Conservation (phyloP, 2,329 filamentous ascomycete genomes). For the Cladosporium velox region DNA sequence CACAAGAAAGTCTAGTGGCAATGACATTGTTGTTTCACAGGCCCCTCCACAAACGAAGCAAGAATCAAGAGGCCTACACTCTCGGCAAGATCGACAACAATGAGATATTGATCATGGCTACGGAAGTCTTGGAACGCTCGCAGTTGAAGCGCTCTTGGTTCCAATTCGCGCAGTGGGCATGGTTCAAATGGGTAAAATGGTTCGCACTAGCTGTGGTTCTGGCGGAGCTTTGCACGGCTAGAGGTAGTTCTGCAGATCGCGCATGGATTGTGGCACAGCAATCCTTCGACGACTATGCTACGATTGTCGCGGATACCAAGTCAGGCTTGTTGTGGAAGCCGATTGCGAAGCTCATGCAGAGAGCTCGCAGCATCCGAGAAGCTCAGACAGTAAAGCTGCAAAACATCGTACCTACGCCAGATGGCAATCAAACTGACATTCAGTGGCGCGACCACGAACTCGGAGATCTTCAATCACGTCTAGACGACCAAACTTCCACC, state of each 20-base stretch:
- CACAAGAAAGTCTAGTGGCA: constrained; percentile 1
- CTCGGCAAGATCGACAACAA: background rate
- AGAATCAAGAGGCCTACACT: too few relatives aligned
- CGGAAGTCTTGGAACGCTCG: background rate
- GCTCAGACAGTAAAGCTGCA: background rate
- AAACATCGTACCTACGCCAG: background rate
- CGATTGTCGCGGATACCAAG: background rate
- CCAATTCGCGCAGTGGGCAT: background rate
- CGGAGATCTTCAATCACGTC: background rate
- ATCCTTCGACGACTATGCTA: constrained; percentile 4
- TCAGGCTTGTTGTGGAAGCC: background rate
- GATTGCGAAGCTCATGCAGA: background rate
- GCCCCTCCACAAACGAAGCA: background rate
- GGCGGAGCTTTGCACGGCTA: background rate
- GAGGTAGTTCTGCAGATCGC: background rate
- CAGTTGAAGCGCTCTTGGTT: background rate
- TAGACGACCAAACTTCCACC: background rate
- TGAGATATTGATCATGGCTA: background rate
- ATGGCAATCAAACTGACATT: background rate
- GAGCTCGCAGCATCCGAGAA: background rate
- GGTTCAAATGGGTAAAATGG: constrained; percentile 10
- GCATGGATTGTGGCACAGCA: background rate
- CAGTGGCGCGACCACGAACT: background rate
- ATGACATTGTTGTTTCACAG: constrained; percentile 1
- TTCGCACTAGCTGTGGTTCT: constrained; percentile 5